Evolutionary conservation across 2,329 filamentous ascomycete species (phyloP), one percentile per base, ranked within the genome.

Genomic region (Fusarium citri): DNA sequence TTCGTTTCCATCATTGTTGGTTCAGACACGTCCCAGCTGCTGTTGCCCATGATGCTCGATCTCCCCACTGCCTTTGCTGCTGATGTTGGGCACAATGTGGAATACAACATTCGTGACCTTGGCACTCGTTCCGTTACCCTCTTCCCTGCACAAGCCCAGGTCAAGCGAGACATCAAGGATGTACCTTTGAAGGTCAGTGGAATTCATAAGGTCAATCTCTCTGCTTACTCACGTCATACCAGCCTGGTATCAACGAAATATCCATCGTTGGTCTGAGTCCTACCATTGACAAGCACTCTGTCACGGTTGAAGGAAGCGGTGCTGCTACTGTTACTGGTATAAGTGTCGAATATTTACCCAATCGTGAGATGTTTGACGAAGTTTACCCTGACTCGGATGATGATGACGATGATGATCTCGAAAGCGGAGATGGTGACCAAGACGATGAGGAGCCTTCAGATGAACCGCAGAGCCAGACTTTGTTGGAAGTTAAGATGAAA

Each of bases 61-160:
- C 20, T 23, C 8, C 30, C 46, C 15, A n/a, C 42, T 25, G 20
- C 34, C n/a, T 47, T 47, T 43, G 69, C 50, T 53, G 82, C 84
- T 80, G 83, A 84, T 23, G 64, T 74, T 37, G 55, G 76, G 56
- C 76, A 83, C 68, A 80, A 80, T 62, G 77, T 86, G 61, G 82
- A 87, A 63, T 89, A 88, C 76, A 83, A 83, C 31, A 77, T 91
- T 65, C 84, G 85, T 45, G 84, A 89, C 50, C 80, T 91, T 30
- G 74, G 80, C 11, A 91, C 90, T 34, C 86, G 86, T 51, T 86
- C 85, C 1, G 89, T 92, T 18, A 89, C 86, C 0, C 83, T 92
- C 42, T 91, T 90, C 63, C 89, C 89, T 0, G 81, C 82, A 3
- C 81, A 86, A 66, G 90, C 89, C 3, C 88, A 89, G 49, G 78